These are phyloP conservation scores for Podaxis mareebaensis DNA, from an alignment of 768 basidiomycete species.

Conservation along the genomic window DNA sequence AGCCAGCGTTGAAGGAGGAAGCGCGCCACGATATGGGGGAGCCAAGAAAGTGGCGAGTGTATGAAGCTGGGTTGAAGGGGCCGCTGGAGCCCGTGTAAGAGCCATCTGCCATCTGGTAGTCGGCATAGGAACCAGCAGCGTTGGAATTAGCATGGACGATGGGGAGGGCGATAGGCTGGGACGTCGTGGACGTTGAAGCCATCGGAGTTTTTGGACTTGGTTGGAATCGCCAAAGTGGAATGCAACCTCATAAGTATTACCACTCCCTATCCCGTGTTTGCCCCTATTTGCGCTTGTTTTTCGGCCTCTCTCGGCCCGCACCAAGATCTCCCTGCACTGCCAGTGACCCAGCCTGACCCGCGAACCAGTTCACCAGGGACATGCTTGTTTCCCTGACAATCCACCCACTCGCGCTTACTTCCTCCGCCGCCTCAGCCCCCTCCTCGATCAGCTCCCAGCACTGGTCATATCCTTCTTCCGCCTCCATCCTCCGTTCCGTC, in stretches of 20 bases:
- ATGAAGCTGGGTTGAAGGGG: constrained; percentile 67
- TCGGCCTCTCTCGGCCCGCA: constrained; percentile 8
- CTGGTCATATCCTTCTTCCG: constrained; percentile 2
- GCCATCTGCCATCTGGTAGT: constrained; percentile 36
- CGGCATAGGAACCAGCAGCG: constrained; percentile 37
- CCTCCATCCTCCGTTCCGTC: constrained; percentile 1
- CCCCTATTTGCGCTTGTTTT: constrained; percentile 6
- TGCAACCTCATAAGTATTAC: constrained; percentile 7
- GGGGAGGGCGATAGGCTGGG: constrained; percentile 52
- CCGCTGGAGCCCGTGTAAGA: constrained; percentile 48
- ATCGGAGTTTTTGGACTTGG: constrained; percentile 8
- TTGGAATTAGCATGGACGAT: constrained; percentile 23
- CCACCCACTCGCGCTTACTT: background rate
- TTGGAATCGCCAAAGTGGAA: background rate
- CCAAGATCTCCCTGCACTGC: background rate
- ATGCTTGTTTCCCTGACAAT: background rate
- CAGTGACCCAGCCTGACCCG: background rate
- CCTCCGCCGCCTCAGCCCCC: background rate
- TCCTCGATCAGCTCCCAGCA: background rate
- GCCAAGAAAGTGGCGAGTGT: constrained; percentile 67
- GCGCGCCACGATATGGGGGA: constrained; percentile 74
- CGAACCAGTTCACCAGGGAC: constrained; percentile 8
- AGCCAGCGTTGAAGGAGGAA: constrained; percentile 59
- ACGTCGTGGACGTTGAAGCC: constrained; percentile 27
- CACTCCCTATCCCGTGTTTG: background rate